These are phyloP conservation scores for Erythrobasidium hasegawianum DNA, from an alignment of 1,284 basidiomycete genomes.

Conservation along the genomic window DNA sequence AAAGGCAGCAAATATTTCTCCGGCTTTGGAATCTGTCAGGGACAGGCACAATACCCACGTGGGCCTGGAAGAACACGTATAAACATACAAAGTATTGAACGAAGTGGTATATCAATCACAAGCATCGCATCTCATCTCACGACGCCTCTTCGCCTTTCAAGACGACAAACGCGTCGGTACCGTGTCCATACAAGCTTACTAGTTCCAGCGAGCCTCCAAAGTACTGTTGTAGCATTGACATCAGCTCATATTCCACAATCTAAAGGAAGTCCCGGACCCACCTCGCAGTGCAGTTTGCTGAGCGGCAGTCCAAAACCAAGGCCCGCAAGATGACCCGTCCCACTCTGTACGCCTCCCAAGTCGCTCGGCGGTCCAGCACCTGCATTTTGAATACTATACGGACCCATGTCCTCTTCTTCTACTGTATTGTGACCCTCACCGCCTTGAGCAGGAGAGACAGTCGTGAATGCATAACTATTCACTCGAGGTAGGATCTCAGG, in stretches of 20 bases:
- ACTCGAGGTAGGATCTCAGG: constrained; percentile 69
- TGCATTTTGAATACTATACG: constrained; percentile 28
- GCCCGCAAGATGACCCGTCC: constrained; percentile 26
- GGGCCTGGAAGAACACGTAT: no score
- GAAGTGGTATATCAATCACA: not conserved
- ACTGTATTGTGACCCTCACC: not conserved
- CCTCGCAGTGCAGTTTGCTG: constrained; percentile 33
- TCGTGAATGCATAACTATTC: constrained; percentile 86
- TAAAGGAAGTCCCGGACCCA: no score
- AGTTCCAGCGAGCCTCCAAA: constrained; percentile 74
- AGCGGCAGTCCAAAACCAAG: constrained; percentile 32
- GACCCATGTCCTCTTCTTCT: constrained; percentile 18
- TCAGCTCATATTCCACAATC: no score
- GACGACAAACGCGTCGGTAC: constrained; percentile 67
- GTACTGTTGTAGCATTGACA: constrained; percentile 50
- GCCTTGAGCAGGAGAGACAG: constrained; percentile 55
- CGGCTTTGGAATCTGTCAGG: no score
- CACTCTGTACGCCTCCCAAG: constrained; percentile 23
- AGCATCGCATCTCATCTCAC: no score
- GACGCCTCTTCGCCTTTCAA: constrained; percentile 27
- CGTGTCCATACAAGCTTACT: constrained; percentile 73
- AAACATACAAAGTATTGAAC: no score
- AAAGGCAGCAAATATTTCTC: no score
- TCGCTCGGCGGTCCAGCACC: constrained; percentile 22
- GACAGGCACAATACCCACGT: not conserved